Percentiles rank a stretch among this genome's conserved stretches.
These are phyloP conservation scores for Pseudocercospora fuligena DNA, from an alignment of 2,329 filamentous ascomycete species.

Conservation along the genomic window DNA sequence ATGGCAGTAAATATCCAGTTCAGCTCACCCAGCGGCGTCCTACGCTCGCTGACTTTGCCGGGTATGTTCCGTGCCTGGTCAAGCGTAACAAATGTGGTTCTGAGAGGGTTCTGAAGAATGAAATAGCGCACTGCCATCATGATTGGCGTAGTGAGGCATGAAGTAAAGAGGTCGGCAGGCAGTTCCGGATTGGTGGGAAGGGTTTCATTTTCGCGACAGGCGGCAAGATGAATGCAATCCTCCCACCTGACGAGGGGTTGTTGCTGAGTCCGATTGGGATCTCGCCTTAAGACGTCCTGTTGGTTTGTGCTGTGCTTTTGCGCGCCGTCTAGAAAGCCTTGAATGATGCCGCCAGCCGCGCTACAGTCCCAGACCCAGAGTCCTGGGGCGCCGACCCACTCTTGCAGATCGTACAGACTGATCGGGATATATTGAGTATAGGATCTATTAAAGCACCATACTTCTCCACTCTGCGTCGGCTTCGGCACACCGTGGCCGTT, in stretches of 20 bases:
- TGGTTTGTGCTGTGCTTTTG: slow-evolving; percentile 95
- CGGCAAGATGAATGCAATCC: slow-evolving; percentile 89
- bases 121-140: slow-evolving; percentile 98
- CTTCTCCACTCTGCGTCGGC: slow-evolving; percentile 92
- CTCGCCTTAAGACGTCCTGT: slow-evolving; percentile 72
- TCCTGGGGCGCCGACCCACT: slow-evolving; percentile 93
- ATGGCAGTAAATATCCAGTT: slow-evolving; percentile 99
- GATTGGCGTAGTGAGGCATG: slow-evolving; percentile 93
- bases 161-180: slow-evolving; percentile 93
- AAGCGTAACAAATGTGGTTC: slow-evolving; percentile 64
- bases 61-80: slow-evolving; percentile 88
- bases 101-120: slow-evolving; percentile 84
- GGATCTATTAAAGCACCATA: slow-evolving; percentile 99
- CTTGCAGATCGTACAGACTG: slow-evolving; percentile 90
- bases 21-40: slow-evolving; percentile 91
- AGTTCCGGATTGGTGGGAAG: slow-evolving; percentile 92
- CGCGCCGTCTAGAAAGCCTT: slow-evolving; percentile 91
- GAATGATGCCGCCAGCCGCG: slow-evolving; percentile 92
- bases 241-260: slow-evolving; percentile 65
- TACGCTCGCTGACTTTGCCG: slow-evolving; percentile 86
- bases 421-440: slow-evolving; percentile 99
- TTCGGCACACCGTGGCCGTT: slow-evolving; percentile 97
- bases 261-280: slow-evolving; percentile 57
- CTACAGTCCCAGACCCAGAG: slow-evolving; percentile 98
- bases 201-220: slow-evolving; percentile 87